A percentile compares a stretch with the other conserved stretches of the same genome.
These are phyloP conservation scores for Aspergillus saccharolyticus DNA, from an alignment of 495 filamentous ascomycete genomes.

Conservation along the genomic window DNA sequence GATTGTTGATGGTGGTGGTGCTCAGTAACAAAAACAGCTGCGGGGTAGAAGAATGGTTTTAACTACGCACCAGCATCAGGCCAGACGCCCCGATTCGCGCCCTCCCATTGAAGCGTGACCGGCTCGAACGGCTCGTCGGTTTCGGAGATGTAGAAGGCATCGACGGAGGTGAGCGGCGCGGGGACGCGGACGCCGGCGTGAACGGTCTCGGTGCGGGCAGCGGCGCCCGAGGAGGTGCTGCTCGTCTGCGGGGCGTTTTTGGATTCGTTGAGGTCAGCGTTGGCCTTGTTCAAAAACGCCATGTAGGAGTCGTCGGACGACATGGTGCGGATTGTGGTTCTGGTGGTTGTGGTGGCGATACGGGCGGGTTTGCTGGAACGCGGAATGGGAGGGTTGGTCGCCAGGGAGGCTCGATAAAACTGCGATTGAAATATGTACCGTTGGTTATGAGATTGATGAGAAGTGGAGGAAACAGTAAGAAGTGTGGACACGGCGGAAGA, in stretches of 20 bases:
- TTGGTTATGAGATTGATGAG: background rate
- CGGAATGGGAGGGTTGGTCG: constrained; percentile 12
- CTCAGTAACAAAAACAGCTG: too few relatives aligned
- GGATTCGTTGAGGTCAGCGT: constrained; percentile 55
- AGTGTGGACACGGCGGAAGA: background rate
- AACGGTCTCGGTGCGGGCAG: constrained; percentile 47
- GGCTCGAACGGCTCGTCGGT: constrained; percentile 79
- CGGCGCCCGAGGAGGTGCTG: constrained; percentile 14
- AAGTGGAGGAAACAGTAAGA: constrained; percentile 3
- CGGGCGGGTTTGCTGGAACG: constrained; percentile 3
- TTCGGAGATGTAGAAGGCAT: constrained; percentile 70
- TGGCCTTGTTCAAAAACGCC: constrained; percentile 79
- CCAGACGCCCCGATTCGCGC: constrained; percentile 44
- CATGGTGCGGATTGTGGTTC: constrained; percentile 43
- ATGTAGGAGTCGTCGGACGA: constrained; percentile 76
- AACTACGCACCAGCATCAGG: constrained; percentile 57
- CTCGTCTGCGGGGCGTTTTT: constrained; percentile 13
- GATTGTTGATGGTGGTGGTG: background rate
- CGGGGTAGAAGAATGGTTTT: too few relatives aligned
- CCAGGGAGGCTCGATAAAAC: background rate
- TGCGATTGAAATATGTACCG: background rate
- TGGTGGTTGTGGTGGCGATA: constrained; percentile 14
- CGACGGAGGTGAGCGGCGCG: constrained; percentile 47
- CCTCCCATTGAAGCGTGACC: constrained; percentile 61
- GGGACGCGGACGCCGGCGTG: constrained; percentile 50